Conservation (phyloP, 371 early-diverging fungal genomes). For the Mortierella sp. region DNA sequence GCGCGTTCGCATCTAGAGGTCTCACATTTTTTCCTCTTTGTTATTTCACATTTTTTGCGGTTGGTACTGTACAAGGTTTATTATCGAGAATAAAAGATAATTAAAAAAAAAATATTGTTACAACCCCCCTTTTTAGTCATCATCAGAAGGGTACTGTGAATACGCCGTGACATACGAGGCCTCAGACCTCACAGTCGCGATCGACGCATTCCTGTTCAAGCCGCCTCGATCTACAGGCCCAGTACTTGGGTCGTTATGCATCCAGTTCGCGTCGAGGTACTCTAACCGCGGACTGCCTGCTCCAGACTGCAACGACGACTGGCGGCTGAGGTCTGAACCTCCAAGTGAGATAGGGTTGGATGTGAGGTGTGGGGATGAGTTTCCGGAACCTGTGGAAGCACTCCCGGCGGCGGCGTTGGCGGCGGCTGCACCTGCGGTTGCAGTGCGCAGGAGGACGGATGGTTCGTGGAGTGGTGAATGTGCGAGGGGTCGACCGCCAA, state of each 20-base stretch:
- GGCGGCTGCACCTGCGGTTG: neutral
- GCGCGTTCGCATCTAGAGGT: neutral
- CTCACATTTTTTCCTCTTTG: too few relatives aligned
- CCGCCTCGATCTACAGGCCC: neutral
- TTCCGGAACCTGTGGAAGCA: neutral
- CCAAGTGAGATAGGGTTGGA: neutral
- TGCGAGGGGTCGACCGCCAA: slow-evolving; percentile 31
- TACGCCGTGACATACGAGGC: slow-evolving; percentile 45
- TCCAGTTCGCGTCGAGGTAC: slow-evolving; percentile 23
- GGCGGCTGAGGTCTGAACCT: slow-evolving; percentile 25
- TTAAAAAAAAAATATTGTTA: neutral
- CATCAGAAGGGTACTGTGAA: slow-evolving; percentile 42
- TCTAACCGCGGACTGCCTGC: slow-evolving; percentile 11
- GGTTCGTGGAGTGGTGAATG: slow-evolving; percentile 34
- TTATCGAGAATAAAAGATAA: neutral
- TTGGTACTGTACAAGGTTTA: neutral
- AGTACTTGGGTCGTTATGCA: neutral
- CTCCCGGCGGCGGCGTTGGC: neutral
- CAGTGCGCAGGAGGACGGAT: slow-evolving; percentile 22
- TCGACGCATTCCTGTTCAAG: slow-evolving; percentile 47
- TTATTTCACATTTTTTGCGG: neutral
- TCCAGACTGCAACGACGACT: slow-evolving; percentile 24
- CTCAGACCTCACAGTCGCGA: slow-evolving; percentile 36
- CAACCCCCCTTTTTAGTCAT: slow-evolving; percentile 17
- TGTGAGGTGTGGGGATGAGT: neutral